A percentile compares a stretch with the other conserved stretches of the same genome.
These are phyloP conservation scores for Penicillium sp. DNA, from an alignment of 2,329 filamentous ascomycete genomes.

Conservation along the genomic window DNA sequence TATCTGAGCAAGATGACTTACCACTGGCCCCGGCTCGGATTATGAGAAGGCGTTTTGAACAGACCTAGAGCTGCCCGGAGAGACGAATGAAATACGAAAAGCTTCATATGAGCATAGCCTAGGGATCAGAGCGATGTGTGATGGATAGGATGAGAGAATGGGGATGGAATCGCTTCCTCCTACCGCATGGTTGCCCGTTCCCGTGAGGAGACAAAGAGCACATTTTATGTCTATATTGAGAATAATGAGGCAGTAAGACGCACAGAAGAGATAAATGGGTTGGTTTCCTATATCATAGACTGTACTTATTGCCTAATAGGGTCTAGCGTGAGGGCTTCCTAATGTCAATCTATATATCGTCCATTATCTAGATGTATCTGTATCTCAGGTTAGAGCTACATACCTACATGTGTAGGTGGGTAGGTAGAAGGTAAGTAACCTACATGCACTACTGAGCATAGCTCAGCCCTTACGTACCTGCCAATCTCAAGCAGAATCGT, in stretches of 20 bases:
- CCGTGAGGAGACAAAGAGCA: too few relatives aligned
- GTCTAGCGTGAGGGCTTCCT: too few relatives aligned
- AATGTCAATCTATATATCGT: too few relatives aligned
- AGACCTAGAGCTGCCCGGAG: too few relatives aligned
- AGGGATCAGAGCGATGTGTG: background rate
- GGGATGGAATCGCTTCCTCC: background rate
- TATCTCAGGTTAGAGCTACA: too few relatives aligned
- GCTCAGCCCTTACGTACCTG: too few relatives aligned
- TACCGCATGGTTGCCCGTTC: too few relatives aligned
- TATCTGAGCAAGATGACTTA: background rate
- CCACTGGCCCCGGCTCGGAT: background rate
- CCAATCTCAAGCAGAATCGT: background rate
- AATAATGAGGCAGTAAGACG: background rate
- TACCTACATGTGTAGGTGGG: too few relatives aligned
- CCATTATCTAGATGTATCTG: too few relatives aligned
- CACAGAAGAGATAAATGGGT: background rate
- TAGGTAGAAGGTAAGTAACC: too few relatives aligned
- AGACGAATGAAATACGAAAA: background rate
- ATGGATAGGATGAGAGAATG: background rate
- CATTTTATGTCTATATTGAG: background rate
- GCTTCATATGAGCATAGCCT: background rate
- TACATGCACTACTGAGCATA: too few relatives aligned
- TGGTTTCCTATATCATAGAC: background rate
- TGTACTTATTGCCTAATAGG: too few relatives aligned
- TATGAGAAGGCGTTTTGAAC: background rate